Evolutionary conservation across 208 protist species (phyloP).

Genomic region (Acanthamoeba healyi): DNA sequence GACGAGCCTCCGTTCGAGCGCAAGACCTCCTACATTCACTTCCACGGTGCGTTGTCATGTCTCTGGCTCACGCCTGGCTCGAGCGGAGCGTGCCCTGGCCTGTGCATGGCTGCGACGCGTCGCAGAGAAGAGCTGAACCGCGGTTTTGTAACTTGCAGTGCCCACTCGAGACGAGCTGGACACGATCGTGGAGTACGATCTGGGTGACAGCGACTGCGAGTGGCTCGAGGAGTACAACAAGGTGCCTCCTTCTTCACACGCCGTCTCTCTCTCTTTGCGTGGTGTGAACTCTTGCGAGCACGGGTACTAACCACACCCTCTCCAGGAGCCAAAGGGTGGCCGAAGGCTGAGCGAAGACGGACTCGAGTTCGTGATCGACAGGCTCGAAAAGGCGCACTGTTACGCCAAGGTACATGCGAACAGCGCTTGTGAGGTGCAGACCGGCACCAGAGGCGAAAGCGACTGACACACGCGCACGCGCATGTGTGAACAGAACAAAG

Average conservation of each 20-base stretch:
- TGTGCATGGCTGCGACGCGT: no score
- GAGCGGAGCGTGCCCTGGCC: no score
- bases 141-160: not conserved
- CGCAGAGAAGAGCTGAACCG: no score
- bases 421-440: no score
- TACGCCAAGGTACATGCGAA: conserved; percentile 17
- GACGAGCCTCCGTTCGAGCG: conserved; percentile 19
- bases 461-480: not conserved
- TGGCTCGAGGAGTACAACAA: conserved; percentile 33
- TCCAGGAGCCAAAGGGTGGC: not conserved
- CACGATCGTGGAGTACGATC: conserved; percentile 2
- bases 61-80: not conserved
- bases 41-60: not conserved
- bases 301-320: no score
- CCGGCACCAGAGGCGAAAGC: no score
- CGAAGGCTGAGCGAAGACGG: conserved; percentile 19
- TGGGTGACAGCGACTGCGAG: conserved; percentile 12
- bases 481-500: not conserved
- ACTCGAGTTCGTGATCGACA: conserved; percentile 43
- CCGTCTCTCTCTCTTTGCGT: no score
- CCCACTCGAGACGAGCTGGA: not conserved
- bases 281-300: no score
- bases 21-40: not conserved
- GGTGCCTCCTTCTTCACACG: not conserved
- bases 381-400: not conserved